Percentiles rank a stretch among this genome's conserved stretches.
phyloP scores from a whole-genome alignment of 139 green algal genomes.

The Picochlorum sp. region DNA sequence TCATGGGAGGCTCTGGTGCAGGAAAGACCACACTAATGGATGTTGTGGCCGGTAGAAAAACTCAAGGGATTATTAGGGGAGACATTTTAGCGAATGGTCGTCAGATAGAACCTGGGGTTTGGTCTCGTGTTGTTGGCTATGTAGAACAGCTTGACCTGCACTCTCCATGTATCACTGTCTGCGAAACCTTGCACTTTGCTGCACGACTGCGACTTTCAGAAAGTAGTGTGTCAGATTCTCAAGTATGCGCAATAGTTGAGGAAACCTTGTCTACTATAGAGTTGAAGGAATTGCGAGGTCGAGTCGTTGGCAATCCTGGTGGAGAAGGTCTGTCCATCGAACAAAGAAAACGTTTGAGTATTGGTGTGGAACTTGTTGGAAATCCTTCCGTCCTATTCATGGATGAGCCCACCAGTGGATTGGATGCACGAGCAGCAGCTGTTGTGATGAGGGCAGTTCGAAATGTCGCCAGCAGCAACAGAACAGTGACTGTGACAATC shows the following conservation, averaged over 20 bases:
- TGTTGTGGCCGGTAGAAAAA: constrained; percentile 68
- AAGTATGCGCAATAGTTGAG: constrained; percentile 35
- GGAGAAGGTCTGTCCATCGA: constrained; percentile 58
- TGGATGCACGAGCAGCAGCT: constrained; percentile 77
- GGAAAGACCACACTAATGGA: constrained; percentile 74
- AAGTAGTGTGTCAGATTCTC: neutral
- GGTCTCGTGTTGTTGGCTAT: constrained; percentile 55
- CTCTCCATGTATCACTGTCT: constrained; percentile 42
- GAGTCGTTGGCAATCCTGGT: constrained; percentile 37
- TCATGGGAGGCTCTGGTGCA: constrained; percentile 60
- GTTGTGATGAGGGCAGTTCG: constrained; percentile 78
- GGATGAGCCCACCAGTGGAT: constrained; percentile 40
- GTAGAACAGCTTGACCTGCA: constrained; percentile 39
- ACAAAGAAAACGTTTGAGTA: constrained; percentile 86
- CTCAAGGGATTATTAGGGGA: constrained; percentile 50
- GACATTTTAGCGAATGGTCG: constrained; percentile 54
- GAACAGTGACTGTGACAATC: constrained; percentile 90
- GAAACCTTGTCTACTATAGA: constrained; percentile 70
- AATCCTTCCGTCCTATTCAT: constrained; percentile 23
- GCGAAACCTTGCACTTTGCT: constrained; percentile 48
- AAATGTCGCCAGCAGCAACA: constrained; percentile 64
- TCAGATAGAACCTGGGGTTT: constrained; percentile 59
- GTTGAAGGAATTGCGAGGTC: constrained; percentile 30
- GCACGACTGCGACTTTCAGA: constrained; percentile 51
- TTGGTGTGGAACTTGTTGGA: constrained; percentile 84